Conservation (phyloP, 73 alveolate species). For the Paramecium bursaria region DNA sequence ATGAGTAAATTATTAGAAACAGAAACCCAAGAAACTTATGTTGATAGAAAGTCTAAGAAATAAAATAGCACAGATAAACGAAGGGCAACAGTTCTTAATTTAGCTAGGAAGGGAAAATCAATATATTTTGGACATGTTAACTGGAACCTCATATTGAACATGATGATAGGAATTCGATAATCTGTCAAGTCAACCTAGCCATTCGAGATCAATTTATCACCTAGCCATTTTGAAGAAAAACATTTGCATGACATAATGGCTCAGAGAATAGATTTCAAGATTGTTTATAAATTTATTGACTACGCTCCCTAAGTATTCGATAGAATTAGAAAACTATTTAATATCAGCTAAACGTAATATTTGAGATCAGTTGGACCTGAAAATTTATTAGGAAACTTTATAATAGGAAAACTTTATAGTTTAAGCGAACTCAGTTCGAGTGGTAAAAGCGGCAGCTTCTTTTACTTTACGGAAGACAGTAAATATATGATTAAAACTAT, state of each 20-base stretch:
- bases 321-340: conserved; percentile 73
- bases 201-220: neutral
- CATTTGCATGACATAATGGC: conserved; percentile 64
- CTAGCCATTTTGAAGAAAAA: conserved; percentile 1
- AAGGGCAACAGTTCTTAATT: neutral
- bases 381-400: conserved; percentile 71
- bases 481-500: conserved; percentile 92
- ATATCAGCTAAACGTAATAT: conserved; percentile 75
- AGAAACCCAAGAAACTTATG: neutral
- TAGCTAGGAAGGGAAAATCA: conserved; percentile 13
- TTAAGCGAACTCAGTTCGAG: conserved; percentile 74
- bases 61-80: neutral
- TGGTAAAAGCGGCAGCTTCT: conserved; percentile 97
- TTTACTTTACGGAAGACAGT: conserved; percentile 97
- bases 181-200: conserved; percentile 76
- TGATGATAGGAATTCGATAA: conserved; percentile 92
- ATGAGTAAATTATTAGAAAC: conserved; percentile 6
- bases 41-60: conserved; percentile 9
- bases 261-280: conserved; percentile 69
- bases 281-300: conserved; percentile 81
- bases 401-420: conserved; percentile 61
- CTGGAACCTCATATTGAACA: conserved; percentile 85
- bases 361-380: conserved; percentile 84
- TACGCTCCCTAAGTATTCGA: conserved; percentile 88
- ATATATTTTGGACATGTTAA: conserved; percentile 80